Evolutionary conservation across 2,329 filamentous ascomycete genomes (phyloP).

Genomic region (Penicillium corylophilum): DNA sequence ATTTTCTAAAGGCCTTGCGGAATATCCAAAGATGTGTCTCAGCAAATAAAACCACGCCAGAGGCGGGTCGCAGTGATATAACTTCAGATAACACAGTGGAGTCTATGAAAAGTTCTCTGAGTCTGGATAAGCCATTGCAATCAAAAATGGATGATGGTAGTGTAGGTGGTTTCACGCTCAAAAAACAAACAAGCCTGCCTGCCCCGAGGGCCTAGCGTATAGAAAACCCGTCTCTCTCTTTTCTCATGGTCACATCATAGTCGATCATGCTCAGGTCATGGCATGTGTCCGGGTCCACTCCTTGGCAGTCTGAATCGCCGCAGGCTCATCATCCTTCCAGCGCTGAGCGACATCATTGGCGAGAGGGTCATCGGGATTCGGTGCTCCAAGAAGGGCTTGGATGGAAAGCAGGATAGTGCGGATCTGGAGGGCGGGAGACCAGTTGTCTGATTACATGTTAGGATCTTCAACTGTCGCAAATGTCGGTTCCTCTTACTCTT

Average conservation of each 20-base stretch:
- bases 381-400: conserved; percentile 90
- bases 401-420: conserved; percentile 98
- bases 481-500: conserved; percentile 67
- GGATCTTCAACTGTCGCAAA: neutral
- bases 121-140: conserved; percentile 5
- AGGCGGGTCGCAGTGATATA: neutral
- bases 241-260: conserved; percentile 36
- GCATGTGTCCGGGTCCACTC: conserved; percentile 91
- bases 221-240: conserved; percentile 23
- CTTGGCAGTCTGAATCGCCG: conserved; percentile 85
- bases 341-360: conserved; percentile 96
- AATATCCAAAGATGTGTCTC: neutral
- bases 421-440: conserved; percentile 97
- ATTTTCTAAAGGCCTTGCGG: neutral
- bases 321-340: conserved; percentile 95
- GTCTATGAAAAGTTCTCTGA: conserved; percentile 17
- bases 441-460: conserved; percentile 69
- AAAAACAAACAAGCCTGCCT: conserved; percentile 6
- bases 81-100: conserved; percentile 3
- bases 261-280: conserved; percentile 44
- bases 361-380: conserved; percentile 97
- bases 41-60: neutral
- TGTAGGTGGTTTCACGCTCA: conserved; percentile 9
- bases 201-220: conserved; percentile 15
- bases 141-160: conserved; percentile 5